Percentiles rank a stretch among this genome's conserved stretches.
These are phyloP conservation scores for Marasmius sp. DNA, from an alignment of 1,284 basidiomycete genomes.

Conservation along the genomic window DNA sequence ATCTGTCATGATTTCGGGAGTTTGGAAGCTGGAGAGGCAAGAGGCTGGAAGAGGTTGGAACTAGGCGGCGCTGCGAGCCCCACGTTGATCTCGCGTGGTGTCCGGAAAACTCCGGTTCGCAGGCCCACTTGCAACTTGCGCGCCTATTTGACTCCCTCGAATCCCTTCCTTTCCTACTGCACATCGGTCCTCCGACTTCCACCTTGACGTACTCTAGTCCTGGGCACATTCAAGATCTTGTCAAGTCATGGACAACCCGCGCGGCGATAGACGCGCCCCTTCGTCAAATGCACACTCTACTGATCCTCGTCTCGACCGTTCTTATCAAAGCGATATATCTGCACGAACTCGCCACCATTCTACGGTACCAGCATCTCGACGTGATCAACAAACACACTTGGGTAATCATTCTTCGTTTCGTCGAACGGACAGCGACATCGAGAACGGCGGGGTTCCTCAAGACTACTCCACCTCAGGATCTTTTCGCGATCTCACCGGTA, in stretches of 20 bases:
- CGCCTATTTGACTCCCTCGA: too few relatives aligned
- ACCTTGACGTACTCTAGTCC: neutral
- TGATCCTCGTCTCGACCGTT: neutral
- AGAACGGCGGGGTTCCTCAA: constrained; percentile 6
- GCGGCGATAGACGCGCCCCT: neutral
- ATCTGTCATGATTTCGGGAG: constrained; percentile 28
- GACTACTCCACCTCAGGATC: constrained; percentile 1
- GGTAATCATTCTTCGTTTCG: neutral
- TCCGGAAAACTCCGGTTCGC: too few relatives aligned
- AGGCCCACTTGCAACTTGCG: neutral
- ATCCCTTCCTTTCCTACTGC: too few relatives aligned
- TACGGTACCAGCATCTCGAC: neutral
- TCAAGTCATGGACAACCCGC: neutral
- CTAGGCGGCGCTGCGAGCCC: neutral
- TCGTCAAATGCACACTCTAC: neutral
- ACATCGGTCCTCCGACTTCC: neutral
- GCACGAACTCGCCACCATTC: neutral
- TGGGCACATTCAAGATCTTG: neutral
- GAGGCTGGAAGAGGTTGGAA: neutral
- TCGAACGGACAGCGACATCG: constrained; percentile 10
- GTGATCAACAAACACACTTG: neutral
- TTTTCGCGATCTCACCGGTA: constrained; percentile 1
- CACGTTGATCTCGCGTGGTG: too few relatives aligned
- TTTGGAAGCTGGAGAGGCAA: neutral
- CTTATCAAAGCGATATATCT: neutral